These are phyloP conservation scores for Hamamelis virginiana DNA, from an alignment of 164 flowering plant genomes.

Conservation along the genomic window DNA sequence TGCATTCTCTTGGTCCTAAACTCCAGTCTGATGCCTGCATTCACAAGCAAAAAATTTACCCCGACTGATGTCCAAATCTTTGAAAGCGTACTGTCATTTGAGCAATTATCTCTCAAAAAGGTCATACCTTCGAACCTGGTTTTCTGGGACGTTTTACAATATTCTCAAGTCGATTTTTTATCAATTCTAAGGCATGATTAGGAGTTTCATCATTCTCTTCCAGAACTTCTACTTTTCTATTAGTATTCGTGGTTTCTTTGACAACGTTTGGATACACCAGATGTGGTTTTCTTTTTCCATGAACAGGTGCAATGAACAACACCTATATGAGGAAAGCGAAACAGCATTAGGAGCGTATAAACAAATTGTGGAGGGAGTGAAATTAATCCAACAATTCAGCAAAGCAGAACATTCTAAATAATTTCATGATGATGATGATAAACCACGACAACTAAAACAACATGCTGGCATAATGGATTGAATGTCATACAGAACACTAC, in stretches of 20 bases:
- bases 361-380: not conserved
- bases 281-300: constrained; percentile 46
- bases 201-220: constrained; percentile 26
- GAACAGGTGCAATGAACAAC: constrained; percentile 69
- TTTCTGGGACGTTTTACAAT: constrained; percentile 58
- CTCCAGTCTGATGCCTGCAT: constrained; percentile 72
- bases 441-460: not conserved
- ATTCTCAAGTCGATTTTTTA: constrained; percentile 41
- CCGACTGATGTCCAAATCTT: not conserved
- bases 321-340: constrained; percentile 41
- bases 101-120: constrained; percentile 1
- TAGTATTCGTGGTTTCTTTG: constrained; percentile 30
- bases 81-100: not conserved
- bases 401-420: not conserved
- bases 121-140: constrained; percentile 71
- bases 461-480: not conserved
- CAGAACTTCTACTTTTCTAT: constrained; percentile 21
- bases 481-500: not conserved
- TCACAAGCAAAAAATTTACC: constrained; percentile 3
- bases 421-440: not conserved
- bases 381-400: not conserved
- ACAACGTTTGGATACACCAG: constrained; percentile 30
- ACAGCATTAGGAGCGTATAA: not conserved
- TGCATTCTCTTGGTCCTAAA: constrained; percentile 79
- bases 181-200: constrained; percentile 27